Base-by-base conservation (phyloP, 371 early-diverging fungal species). In the Mortierella sp. region DNA sequence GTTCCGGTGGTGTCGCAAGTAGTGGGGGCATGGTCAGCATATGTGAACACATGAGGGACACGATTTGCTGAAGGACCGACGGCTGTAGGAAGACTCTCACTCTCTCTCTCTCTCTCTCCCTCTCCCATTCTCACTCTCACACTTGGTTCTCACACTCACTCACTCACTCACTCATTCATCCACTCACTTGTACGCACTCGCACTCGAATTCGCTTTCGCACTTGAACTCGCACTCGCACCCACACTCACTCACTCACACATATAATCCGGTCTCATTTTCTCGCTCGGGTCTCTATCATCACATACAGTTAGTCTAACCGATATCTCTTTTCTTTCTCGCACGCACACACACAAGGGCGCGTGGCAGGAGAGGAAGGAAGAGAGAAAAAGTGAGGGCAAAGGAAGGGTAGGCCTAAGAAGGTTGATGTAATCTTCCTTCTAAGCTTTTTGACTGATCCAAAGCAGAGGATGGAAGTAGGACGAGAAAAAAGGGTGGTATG, bases 11-110 rank as follows among this genome's bases (percentile, higher is more conserved):
- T 51, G 48, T 44, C 48, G 46, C 21, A 32, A 48, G 72, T 35
- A 49, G 51, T 4, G 5, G 63, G 60, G 72, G 51, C 38, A 51
- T 49, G 46, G 46, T 46, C 72, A 72, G 48, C 49, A 48, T 72
- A 48, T 49, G 35, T 32, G 72, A 41, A 48, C 71, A 48, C 46
- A 46, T 29, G 32, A 46, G 49, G 44, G 44, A 48, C 44, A 48
- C 44, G 71, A 48, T n/a, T 38, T 71, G 32, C 27, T 46, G 48
- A 46, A 27, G 32, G 48, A 18, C 7, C 48, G 46, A 21, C 44
- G 48, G 48, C 46, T 49, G 49, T 16, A 4, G 49, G 16, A 44
- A 27, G 41, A 65, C 8, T 38, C 43, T 68, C 65, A 6, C 65
- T 38, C 60, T 4, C 4, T 3, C 60, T 32, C 32, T 32, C 58